A percentile compares a stretch with the other conserved stretches of the same genome.
Evolutionary conservation across 805 yeast genomes (phyloP).

Genomic region (Candida ipomoeae): DNA sequence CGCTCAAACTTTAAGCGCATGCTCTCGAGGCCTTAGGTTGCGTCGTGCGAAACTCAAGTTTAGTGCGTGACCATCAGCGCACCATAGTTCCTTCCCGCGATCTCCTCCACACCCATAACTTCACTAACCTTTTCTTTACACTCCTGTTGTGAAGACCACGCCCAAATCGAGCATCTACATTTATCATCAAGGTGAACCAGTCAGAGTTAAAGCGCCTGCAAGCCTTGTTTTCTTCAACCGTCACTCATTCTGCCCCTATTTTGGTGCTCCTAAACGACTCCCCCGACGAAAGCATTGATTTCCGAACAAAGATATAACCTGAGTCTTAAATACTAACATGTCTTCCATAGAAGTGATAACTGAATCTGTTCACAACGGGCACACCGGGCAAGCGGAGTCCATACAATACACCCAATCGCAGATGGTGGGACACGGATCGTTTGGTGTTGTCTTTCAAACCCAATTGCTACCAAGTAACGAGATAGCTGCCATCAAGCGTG

Average conservation of each 20-base stretch:
- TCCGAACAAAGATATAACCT: constrained; percentile 1
- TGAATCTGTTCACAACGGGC: constrained; percentile 70
- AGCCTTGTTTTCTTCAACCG: not conserved
- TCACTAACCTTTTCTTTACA: constrained; percentile 4
- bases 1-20: constrained; percentile 1
- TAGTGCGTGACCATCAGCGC: constrained; percentile 18
- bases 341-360: constrained; percentile 46
- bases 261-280: not conserved
- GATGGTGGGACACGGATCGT: constrained; percentile 98
- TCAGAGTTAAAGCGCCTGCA: not conserved
- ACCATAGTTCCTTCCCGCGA: constrained; percentile 11
- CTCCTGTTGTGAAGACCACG: not conserved
- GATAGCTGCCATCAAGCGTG: constrained; percentile 90
- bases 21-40: not conserved
- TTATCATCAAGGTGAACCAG: not conserved
- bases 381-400: constrained; percentile 55
- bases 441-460: constrained; percentile 95
- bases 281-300: not conserved
- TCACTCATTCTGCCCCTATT: not conserved
- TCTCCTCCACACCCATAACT: constrained; percentile 13
- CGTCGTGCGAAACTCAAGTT: constrained; percentile 16
- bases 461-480: constrained; percentile 68
- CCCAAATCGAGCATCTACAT: not conserved
- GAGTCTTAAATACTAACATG: constrained; percentile 32
- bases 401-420: constrained; percentile 77